Base-by-base conservation (phyloP, 345 rosid genomes). In the Turnera subulata region DNA sequence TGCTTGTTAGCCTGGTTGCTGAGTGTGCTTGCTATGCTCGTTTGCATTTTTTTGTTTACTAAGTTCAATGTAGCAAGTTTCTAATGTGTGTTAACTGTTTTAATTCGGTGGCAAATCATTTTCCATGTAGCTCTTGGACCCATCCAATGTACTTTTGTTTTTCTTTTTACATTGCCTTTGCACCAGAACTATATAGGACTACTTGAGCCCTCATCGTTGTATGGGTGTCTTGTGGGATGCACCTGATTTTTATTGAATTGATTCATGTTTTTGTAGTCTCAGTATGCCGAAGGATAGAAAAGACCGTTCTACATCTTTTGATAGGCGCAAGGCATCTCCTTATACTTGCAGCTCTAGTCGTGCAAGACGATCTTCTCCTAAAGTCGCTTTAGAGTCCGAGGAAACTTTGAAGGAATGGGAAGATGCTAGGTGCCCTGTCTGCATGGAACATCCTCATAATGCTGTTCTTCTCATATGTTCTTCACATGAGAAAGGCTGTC, bases 361-460 rank as follows among this genome's bases (percentile, higher is more conserved):
- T 67, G 49, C 57, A 10, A 69, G 45, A 12, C 66, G 37, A 37
- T 60, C 79, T 57, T 76, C 82, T 18, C 69, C 86, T 19, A 84
- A 73, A 75, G 43, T 76, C 44, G 57, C 78, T 45, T 46, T 70
- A 8, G 82, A 80, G 22, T 67, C 70, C 43, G 90, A 76, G 23
- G 86, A 77, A 58, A 76, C 76, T 56, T 44, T 82, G 39, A 93
- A 76, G 69, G 99, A 93, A 70, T 93, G 96, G 94, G 96, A 85
- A 69, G 99, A 89, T 10, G 96, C 97, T 13, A 79, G 92, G 58
- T 93, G 99, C 75, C 86, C 99, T 24, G 95, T 93, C 20, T 93
- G 99, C 72, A 86, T 93, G 90, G 99, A 93, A 59, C 99, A 87
- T 79, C 99, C 99, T 46, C 99, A 93, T 69, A 93, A 93, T 69